A percentile compares a stretch with the other conserved stretches of the same genome.
phyloP scores from a whole-genome alignment of 2,329 filamentous ascomycete genomes.

The Canariomyces notabilis region DNA sequence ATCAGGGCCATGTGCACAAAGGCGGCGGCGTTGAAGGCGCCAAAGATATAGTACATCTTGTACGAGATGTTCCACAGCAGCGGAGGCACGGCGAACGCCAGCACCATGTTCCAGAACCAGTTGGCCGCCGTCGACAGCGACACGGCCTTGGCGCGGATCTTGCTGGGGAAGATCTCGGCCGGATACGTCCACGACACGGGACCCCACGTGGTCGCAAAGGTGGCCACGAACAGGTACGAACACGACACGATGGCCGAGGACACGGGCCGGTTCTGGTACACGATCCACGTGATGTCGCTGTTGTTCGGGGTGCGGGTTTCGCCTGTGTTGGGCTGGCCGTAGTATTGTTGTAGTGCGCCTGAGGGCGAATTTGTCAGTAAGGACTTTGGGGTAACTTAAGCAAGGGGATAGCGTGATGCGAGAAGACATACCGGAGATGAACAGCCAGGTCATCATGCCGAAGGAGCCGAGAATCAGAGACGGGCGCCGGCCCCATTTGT shows the following conservation, averaged over 20 bases:
- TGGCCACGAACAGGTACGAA: slow-evolving; percentile 68
- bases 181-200: slow-evolving; percentile 47
- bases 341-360: slow-evolving; percentile 54
- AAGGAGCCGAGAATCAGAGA: slow-evolving; percentile 52
- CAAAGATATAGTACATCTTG: slow-evolving; percentile 68
- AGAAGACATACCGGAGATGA: slow-evolving; percentile 47
- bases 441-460: slow-evolving; percentile 56
- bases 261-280: slow-evolving; percentile 45
- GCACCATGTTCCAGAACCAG: slow-evolving; percentile 47
- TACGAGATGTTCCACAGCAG: slow-evolving; percentile 46
- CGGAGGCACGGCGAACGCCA: slow-evolving; percentile 49
- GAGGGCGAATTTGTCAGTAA: background rate
- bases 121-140: slow-evolving; percentile 38
- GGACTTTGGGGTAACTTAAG: too few relatives aligned
- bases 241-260: slow-evolving; percentile 63
- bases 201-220: slow-evolving; percentile 54
- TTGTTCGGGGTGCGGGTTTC: slow-evolving; percentile 36
- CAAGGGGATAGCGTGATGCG: background rate
- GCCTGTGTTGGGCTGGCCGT: slow-evolving; percentile 46
- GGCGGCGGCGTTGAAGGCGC: slow-evolving; percentile 62
- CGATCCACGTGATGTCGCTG: slow-evolving; percentile 52
- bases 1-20: slow-evolving; percentile 63
- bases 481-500: slow-evolving; percentile 53
- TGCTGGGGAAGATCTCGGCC: slow-evolving; percentile 41
- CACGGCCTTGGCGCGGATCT: slow-evolving; percentile 41